Conservation (phyloP, 2,329 filamentous ascomycete species). For the Botryotinia narcissicola region DNA sequence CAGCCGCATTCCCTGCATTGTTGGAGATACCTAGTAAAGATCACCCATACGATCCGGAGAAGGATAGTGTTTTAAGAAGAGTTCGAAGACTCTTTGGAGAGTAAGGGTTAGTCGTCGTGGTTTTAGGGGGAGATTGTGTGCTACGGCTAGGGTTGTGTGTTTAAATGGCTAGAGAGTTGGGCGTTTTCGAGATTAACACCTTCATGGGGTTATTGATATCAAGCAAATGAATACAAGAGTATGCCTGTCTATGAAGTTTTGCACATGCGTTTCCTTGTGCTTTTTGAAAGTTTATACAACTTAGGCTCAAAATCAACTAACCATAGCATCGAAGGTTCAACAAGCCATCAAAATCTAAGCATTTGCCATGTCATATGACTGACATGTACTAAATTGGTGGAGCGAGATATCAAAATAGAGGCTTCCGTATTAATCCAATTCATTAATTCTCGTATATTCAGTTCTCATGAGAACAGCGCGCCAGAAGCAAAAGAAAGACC, state of each 20-base stretch:
- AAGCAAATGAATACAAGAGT: conserved; percentile 25
- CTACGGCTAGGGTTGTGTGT: conserved; percentile 16
- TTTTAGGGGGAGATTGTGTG: conserved; percentile 2
- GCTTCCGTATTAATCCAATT: conserved; percentile 3
- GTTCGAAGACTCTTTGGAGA: conserved; percentile 73
- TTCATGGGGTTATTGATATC: conserved; percentile 14
- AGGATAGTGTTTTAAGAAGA: conserved; percentile 92
- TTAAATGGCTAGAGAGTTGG: conserved; percentile 19
- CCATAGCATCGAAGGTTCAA: not conserved
- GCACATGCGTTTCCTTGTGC: not conserved
- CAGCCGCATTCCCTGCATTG: conserved; percentile 91
- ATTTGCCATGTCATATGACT: not conserved
- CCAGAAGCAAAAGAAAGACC: conserved; percentile 24
- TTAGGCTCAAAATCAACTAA: not conserved
- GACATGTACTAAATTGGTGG: not conserved
- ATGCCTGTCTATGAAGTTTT: not conserved
- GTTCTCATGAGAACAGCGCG: not conserved
- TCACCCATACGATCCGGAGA: conserved; percentile 97
- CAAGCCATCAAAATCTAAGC: not conserved
- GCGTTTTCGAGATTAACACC: conserved; percentile 19
- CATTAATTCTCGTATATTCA: conserved; percentile 10
- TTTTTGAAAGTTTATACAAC: not conserved
- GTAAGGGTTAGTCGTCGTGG: conserved; percentile 44
- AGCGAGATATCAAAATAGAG: not conserved
- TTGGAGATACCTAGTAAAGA: conserved; percentile 98